Conservation (phyloP, 2,329 filamentous ascomycete species). For the Pezicula neosporulosa region DNA sequence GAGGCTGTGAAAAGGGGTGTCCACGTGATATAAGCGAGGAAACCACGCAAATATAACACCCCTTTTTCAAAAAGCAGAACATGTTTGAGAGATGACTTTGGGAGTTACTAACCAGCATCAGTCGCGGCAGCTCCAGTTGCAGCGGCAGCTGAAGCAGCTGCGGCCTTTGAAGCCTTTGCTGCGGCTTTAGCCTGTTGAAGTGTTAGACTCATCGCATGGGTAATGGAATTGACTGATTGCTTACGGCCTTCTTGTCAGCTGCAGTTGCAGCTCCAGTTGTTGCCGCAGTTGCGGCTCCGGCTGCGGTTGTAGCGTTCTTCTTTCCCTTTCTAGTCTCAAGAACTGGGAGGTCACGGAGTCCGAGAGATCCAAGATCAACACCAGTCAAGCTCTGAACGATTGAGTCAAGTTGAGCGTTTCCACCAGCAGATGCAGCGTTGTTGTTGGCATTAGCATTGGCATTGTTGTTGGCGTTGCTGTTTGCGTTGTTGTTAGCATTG, state of each 20-base stretch:
- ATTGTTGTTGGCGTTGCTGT: background rate
- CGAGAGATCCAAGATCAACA: conserved; percentile 11
- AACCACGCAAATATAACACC: background rate
- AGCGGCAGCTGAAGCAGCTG: conserved; percentile 3
- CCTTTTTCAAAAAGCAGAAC: no score
- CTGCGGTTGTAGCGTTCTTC: conserved; percentile 14
- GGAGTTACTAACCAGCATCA: background rate
- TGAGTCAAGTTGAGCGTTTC: conserved; percentile 3
- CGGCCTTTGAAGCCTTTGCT: no score
- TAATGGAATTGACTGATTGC: no score
- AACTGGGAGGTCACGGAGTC: conserved; percentile 11
- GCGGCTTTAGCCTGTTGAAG: no score
- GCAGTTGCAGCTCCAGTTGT: background rate
- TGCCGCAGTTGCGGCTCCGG: conserved; percentile 1
- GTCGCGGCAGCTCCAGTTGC: background rate
- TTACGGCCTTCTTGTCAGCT: no score
- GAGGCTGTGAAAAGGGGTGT: background rate
- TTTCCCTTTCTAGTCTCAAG: conserved; percentile 15
- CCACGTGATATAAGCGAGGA: background rate
- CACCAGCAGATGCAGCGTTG: background rate
- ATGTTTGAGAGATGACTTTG: background rate
- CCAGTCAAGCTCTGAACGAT: conserved; percentile 18
- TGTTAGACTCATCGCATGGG: no score
- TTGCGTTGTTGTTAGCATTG: background rate
- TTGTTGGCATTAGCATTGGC: background rate